Percentiles rank a stretch among this genome's conserved stretches.
Conservation (phyloP, 192 early-diverging fungal species). For the Backusella psychrophila region DNA sequence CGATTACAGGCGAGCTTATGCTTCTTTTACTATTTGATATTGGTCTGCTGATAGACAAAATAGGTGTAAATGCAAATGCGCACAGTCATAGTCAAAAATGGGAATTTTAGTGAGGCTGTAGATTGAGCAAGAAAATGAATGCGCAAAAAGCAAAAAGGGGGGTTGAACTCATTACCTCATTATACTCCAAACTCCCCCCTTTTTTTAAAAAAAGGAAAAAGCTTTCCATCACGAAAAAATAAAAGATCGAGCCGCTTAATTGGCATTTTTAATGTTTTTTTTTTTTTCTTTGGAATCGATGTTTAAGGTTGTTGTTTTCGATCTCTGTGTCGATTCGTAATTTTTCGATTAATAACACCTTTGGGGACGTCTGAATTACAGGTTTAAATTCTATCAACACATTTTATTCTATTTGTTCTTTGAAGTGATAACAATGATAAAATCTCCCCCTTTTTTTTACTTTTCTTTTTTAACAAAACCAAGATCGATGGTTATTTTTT, state of each 20-base stretch:
- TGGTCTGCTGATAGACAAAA: background rate
- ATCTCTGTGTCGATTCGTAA: background rate
- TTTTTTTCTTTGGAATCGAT: background rate
- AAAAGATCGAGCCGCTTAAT: background rate
- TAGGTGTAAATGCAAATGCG: conserved; percentile 5
- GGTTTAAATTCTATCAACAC: background rate
- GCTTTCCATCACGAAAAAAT: background rate
- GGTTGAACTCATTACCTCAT: background rate
- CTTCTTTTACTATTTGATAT: background rate
- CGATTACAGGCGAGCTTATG: background rate
- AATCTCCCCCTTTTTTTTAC: background rate
- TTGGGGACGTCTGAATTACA: background rate
- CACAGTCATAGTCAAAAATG: background rate
- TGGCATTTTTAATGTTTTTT: background rate
- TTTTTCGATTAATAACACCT: background rate
- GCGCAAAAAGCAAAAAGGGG: background rate
- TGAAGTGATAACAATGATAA: background rate
- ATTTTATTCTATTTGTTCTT: background rate
- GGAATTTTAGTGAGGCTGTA: background rate
- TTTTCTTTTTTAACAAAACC: background rate
- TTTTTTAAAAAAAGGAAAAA: background rate
- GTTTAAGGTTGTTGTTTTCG: background rate
- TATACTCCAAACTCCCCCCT: background rate
- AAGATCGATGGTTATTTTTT: conserved; percentile 7
- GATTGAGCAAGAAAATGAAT: background rate